phyloP scores from a whole-genome alignment of 352 stramenopile species.

The Pythium folliculosum region DNA sequence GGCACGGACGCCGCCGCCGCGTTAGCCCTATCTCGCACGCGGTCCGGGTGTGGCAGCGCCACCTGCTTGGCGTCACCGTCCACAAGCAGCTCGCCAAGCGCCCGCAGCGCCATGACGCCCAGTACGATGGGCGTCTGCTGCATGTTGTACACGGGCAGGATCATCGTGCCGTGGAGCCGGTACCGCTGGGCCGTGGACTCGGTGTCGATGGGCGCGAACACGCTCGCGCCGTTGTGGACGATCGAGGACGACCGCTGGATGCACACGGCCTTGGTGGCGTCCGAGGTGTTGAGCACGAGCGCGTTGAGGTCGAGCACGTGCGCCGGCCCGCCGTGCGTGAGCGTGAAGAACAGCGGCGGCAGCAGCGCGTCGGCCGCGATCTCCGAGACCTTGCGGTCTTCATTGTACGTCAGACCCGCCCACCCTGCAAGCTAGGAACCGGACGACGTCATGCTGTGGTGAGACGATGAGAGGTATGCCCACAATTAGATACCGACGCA shows the following conservation, averaged over 20 bases:
- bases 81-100: constrained; percentile 46
- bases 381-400: constrained; percentile 48
- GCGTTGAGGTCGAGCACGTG: constrained; percentile 46
- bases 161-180: constrained; percentile 46
- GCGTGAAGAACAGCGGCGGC: constrained; percentile 48
- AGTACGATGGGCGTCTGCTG: constrained; percentile 61
- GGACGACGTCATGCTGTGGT: neutral
- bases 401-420: constrained; percentile 48
- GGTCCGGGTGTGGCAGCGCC: constrained; percentile 19
- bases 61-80: constrained; percentile 45
- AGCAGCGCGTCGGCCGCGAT: constrained; percentile 29
- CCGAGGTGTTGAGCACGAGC: constrained; percentile 37
- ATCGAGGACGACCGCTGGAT: constrained; percentile 60
- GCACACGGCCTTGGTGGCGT: constrained; percentile 38
- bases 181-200: constrained; percentile 46
- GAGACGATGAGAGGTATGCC: neutral
- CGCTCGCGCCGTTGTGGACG: constrained; percentile 47
- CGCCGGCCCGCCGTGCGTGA: constrained; percentile 35
- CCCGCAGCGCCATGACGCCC: constrained; percentile 52
- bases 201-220: constrained; percentile 50
- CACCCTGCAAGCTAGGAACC: constrained; percentile 51
- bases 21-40: neutral
- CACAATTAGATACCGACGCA: constrained; percentile 15
- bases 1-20: neutral
- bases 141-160: constrained; percentile 73